Evolutionary conservation across 495 filamentous ascomycete genomes (phyloP).

Genomic region (Tuber microsphaerosporum): DNA sequence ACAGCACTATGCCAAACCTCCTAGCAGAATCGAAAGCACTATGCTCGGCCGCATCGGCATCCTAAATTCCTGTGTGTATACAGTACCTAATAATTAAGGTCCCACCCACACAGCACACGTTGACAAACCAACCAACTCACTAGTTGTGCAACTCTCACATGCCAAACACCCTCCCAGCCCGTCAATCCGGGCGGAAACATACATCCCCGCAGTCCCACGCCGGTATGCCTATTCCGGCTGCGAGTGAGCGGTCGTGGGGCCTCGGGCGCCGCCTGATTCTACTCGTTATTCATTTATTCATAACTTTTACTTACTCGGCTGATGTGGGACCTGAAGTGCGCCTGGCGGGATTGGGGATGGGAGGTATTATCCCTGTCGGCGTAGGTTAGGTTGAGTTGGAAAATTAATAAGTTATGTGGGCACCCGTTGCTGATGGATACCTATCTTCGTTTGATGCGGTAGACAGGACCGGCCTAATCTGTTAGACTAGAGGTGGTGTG

Average conservation of each 20-base stretch:
- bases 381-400: no score
- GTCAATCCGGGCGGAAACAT: not conserved
- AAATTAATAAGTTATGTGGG: not conserved
- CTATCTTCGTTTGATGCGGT: not conserved
- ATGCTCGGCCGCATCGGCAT: not conserved
- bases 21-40: not conserved
- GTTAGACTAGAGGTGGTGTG: not conserved
- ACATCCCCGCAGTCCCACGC: not conserved
- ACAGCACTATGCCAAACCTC: not conserved
- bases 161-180: not conserved
- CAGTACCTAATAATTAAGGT: not conserved
- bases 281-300: not conserved
- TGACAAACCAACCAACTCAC: not conserved
- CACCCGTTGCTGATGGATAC: not conserved
- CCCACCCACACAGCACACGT: not conserved
- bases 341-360: not conserved
- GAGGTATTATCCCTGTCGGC: no score
- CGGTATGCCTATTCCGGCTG: not conserved
- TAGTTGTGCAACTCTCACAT: not conserved
- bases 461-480: not conserved
- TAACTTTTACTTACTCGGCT: not conserved
- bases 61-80: not conserved
- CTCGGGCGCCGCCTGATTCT: not conserved
- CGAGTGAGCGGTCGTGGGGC: not conserved
- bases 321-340: not conserved